A percentile compares a stretch with the other conserved stretches of the same genome.
Evolutionary conservation across 1,139 yeast genomes (phyloP).

Genomic region (Trichomonascaceae sp.): DNA sequence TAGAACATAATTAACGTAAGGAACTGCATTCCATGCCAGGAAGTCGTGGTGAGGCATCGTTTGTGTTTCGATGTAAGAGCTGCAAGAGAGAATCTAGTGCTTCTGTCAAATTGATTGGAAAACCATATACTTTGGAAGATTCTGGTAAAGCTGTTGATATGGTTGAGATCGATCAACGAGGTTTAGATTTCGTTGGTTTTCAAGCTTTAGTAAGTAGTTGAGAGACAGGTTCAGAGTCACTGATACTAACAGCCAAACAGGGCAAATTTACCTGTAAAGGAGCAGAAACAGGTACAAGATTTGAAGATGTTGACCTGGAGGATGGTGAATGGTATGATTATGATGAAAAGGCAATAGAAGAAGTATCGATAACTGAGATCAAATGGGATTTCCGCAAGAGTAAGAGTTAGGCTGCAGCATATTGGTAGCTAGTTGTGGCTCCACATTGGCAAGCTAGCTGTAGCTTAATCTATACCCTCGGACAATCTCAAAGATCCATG

Average conservation of each 20-base stretch:
- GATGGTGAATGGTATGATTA: conserved; percentile 95
- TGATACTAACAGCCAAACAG: not conserved
- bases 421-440: not conserved
- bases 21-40: conserved; percentile 52
- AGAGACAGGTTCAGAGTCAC: not conserved
- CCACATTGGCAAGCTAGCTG: not conserved
- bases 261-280: conserved; percentile 64
- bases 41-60: conserved; percentile 78
- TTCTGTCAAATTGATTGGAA: conserved; percentile 19
- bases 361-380: conserved; percentile 74
- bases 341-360: conserved; percentile 75
- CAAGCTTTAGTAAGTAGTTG: conserved; percentile 36
- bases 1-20: conserved; percentile 10
- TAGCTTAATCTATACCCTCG: not conserved
- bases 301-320: conserved; percentile 60
- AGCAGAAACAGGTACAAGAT: conserved; percentile 45
- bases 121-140: conserved; percentile 34
- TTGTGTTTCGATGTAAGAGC: conserved; percentile 67
- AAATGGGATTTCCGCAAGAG: conserved; percentile 45
- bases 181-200: conserved; percentile 67
- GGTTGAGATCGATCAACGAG: conserved; percentile 77
- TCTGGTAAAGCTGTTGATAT: conserved; percentile 39
- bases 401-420: not conserved
- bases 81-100: conserved; percentile 50
- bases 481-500: not conserved